A percentile compares a stretch with the other conserved stretches of the same genome.
Evolutionary conservation across 129 eudicot species (phyloP).

Genomic region (Dittrichia graveolens): DNA sequence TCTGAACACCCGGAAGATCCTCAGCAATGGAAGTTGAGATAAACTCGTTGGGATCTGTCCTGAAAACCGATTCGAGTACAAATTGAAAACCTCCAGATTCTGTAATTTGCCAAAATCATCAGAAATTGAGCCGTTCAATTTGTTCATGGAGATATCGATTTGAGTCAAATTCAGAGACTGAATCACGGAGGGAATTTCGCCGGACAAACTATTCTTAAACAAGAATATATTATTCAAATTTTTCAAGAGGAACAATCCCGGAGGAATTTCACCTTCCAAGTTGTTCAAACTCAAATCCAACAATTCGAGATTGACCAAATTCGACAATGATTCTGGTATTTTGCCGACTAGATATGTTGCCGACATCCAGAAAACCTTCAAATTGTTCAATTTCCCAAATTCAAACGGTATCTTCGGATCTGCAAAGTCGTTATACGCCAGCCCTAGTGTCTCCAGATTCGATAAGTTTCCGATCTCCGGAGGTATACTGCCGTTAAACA

Average conservation of each 20-base stretch:
- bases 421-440: slow-evolving; percentile 57
- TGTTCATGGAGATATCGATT: slow-evolving; percentile 61
- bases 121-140: slow-evolving; percentile 63
- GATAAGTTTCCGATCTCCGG: slow-evolving; percentile 62
- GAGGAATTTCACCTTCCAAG: slow-evolving; percentile 64
- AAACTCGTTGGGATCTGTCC: slow-evolving; percentile 57
- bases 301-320: slow-evolving; percentile 43
- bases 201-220: slow-evolving; percentile 57
- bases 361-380: slow-evolving; percentile 57
- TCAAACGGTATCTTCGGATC: slow-evolving; percentile 55
- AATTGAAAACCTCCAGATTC: slow-evolving; percentile 47
- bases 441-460: slow-evolving; percentile 38
- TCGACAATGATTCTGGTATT: slow-evolving; percentile 58
- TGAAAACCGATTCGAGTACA: slow-evolving; percentile 48
- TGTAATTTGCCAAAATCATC: slow-evolving; percentile 51
- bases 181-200: slow-evolving; percentile 49
- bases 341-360: slow-evolving; percentile 45
- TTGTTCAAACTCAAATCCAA: slow-evolving; percentile 60
- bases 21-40: slow-evolving; percentile 39
- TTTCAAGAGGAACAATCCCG: slow-evolving; percentile 55
- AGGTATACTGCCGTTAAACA: slow-evolving; percentile 70
- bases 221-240: slow-evolving; percentile 46
- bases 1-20: slow-evolving; percentile 42
- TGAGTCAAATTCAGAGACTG: slow-evolving; percentile 51
- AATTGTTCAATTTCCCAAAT: slow-evolving; percentile 51